Evolutionary conservation across 2,329 filamentous ascomycete genomes (phyloP).

Genomic region (Rhynchosporium graminicola): DNA sequence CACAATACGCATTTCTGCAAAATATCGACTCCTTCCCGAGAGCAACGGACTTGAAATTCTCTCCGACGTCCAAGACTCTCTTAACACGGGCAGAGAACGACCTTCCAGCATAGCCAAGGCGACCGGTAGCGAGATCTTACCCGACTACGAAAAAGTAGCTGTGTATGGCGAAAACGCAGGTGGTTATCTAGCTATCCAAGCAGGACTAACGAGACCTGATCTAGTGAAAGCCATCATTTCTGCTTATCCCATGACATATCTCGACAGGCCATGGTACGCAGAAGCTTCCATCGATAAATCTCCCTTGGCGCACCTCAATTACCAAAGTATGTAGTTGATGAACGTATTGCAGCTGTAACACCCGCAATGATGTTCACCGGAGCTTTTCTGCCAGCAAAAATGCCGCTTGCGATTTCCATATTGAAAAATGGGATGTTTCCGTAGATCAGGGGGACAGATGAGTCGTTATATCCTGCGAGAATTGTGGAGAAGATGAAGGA

Average conservation of each 20-base stretch:
- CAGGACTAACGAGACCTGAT: slow-evolving; percentile 22
- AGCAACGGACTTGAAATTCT: slow-evolving; percentile 49
- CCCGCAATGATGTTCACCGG: slow-evolving; percentile 26
- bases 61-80: slow-evolving; percentile 49
- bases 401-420: slow-evolving; percentile 20
- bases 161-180: slow-evolving; percentile 32
- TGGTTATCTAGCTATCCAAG: slow-evolving; percentile 29
- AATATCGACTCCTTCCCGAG: slow-evolving; percentile 57
- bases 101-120: slow-evolving; percentile 24
- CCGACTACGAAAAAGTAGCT: slow-evolving; percentile 26
- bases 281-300: slow-evolving; percentile 17
- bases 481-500: slow-evolving; percentile 24
- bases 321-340: slow-evolving; percentile 21
- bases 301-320: slow-evolving; percentile 27
- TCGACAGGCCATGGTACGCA: slow-evolving; percentile 22
- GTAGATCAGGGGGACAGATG: slow-evolving; percentile 24
- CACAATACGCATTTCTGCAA: slow-evolving; percentile 46
- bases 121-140: slow-evolving; percentile 17
- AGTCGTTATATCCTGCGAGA: slow-evolving; percentile 19
- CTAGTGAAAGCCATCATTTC: slow-evolving; percentile 29
- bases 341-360: slow-evolving; percentile 19
- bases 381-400: slow-evolving; percentile 21
- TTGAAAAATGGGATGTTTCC: slow-evolving; percentile 26
- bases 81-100: slow-evolving; percentile 48
- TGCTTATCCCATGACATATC: slow-evolving; percentile 29